A percentile compares a stretch with the other conserved stretches of the same genome.
Evolutionary conservation across 2,329 filamentous ascomycete genomes (phyloP).

Genomic region (Verticillium zaregamsianum): DNA sequence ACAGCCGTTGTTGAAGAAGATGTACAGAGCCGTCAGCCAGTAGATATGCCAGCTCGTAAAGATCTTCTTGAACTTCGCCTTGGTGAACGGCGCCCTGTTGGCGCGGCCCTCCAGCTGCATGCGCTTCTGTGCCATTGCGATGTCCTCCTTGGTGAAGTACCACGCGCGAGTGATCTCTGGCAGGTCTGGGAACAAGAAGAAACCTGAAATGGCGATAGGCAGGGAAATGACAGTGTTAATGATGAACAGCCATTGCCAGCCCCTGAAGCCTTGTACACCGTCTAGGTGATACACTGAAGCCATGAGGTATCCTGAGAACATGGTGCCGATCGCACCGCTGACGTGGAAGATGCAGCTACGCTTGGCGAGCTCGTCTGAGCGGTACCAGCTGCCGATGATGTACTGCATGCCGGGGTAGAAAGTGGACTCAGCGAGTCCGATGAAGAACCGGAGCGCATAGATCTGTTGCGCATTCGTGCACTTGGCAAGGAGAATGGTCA

Average conservation of each 20-base stretch:
- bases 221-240: constrained; percentile 54
- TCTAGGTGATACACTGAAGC: constrained; percentile 30
- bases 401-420: constrained; percentile 19
- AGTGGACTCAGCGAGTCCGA: constrained; percentile 23
- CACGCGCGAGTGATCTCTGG: constrained; percentile 13
- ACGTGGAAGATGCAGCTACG: constrained; percentile 22
- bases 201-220: constrained; percentile 50
- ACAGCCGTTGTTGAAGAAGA: constrained; percentile 60
- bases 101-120: constrained; percentile 42
- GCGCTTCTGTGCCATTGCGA: constrained; percentile 31
- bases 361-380: constrained; percentile 22
- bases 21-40: constrained; percentile 51
- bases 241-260: constrained; percentile 56
- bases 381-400: constrained; percentile 25
- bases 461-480: constrained; percentile 28
- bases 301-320: constrained; percentile 29
- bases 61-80: constrained; percentile 53
- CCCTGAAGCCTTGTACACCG: constrained; percentile 32
- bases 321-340: constrained; percentile 16
- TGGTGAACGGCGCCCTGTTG: constrained; percentile 32
- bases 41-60: constrained; percentile 64
- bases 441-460: constrained; percentile 23
- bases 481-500: constrained; percentile 27
- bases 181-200: constrained; percentile 29
- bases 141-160: constrained; percentile 27